phyloP scores from a whole-genome alignment of 177 flowering plant genomes.

The Vitis hybrid region DNA sequence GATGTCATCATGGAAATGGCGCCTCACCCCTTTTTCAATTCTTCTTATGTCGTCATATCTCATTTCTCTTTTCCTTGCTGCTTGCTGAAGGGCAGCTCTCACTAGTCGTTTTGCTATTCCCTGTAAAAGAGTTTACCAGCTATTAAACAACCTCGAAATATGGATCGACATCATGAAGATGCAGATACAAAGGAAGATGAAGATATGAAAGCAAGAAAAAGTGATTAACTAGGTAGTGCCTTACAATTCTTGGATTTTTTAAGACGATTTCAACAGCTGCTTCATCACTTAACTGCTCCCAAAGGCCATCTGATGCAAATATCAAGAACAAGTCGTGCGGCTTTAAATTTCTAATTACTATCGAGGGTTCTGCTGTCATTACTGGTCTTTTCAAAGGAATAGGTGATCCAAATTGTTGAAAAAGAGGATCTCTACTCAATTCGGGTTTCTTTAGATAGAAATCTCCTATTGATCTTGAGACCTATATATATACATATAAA shows the following conservation, averaged over 20 bases:
- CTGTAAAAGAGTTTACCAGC: constrained; percentile 22
- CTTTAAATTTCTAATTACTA: constrained; percentile 37
- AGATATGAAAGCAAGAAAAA: not conserved
- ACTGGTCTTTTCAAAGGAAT: constrained; percentile 55
- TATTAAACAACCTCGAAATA: not conserved
- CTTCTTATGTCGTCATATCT: constrained; percentile 39
- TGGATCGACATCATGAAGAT: too few species aligned
- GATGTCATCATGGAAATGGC: constrained; percentile 59
- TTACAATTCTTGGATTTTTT: constrained; percentile 55
- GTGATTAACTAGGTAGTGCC: constrained; percentile 4
- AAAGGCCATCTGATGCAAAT: constrained; percentile 79
- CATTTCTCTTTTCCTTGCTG: constrained; percentile 50
- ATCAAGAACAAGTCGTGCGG: constrained; percentile 64
- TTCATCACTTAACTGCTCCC: constrained; percentile 79
- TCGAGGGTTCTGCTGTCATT: constrained; percentile 74
- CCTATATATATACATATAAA: constrained; percentile 27
- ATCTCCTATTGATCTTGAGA: constrained; percentile 83
- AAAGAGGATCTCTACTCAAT: constrained; percentile 41
- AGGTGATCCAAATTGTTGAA: constrained; percentile 38
- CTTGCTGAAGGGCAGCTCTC: constrained; percentile 42
- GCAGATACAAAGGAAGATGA: too few species aligned
- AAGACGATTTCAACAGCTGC: constrained; percentile 62
- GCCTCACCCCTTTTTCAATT: constrained; percentile 42
- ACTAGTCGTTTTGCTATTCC: constrained; percentile 55
- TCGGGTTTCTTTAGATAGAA: constrained; percentile 73